Percentiles rank a stretch among this genome's conserved stretches.
Conservation (phyloP, 208 protist species). For the Leishmania mexicana region DNA sequence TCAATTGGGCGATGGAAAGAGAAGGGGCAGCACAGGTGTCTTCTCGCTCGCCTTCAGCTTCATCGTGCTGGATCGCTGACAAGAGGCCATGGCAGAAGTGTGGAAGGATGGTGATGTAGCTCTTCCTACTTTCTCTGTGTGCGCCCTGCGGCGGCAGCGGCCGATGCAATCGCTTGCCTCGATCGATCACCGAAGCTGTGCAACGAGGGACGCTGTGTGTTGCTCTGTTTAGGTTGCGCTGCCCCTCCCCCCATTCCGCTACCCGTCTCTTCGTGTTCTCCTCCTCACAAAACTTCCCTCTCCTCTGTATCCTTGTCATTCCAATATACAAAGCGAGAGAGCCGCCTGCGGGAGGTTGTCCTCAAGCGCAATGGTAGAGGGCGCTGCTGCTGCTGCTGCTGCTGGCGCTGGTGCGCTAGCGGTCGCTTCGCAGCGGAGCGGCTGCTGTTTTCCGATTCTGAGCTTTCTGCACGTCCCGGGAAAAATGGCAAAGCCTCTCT, state of each 20-base stretch:
- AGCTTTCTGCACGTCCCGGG: conserved; percentile 84
- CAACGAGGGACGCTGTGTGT: neutral
- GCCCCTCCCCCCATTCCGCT: neutral
- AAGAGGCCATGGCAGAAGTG: neutral
- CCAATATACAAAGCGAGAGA: neutral
- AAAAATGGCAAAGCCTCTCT: conserved; percentile 78
- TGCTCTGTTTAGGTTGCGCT: neutral
- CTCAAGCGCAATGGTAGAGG: neutral
- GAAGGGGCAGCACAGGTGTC: neutral
- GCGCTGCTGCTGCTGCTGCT: neutral
- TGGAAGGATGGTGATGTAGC: neutral
- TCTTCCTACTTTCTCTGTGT: no score
- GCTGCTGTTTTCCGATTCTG: conserved; percentile 63
- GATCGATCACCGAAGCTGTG: neutral
- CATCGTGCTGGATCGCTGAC: neutral
- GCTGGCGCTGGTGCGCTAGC: neutral
- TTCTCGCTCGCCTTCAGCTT: neutral
- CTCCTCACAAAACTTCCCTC: neutral
- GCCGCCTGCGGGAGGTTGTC: neutral
- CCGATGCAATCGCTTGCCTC: neutral
- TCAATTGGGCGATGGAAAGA: neutral
- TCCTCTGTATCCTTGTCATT: neutral
- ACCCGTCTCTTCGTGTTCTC: neutral
- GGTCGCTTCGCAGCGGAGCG: neutral
- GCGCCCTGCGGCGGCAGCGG: neutral